A percentile compares a stretch with the other conserved stretches of the same genome.
Conservation (phyloP, 192 early-diverging fungal species). For the Glomus cerebriforme region DNA sequence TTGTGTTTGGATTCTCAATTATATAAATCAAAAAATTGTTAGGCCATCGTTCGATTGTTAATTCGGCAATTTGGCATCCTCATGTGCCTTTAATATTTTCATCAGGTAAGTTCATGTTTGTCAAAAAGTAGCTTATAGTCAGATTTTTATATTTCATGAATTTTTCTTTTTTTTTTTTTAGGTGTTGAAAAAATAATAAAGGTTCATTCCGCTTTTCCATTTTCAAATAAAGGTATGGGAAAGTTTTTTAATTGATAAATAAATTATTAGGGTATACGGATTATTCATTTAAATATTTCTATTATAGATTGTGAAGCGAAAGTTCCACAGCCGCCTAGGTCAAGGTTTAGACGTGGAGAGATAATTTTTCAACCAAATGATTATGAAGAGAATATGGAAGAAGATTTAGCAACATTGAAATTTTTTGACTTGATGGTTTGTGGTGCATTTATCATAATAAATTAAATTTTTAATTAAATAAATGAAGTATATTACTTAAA, state of each 20-base stretch:
- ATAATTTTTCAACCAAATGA: neutral
- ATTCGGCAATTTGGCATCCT: neutral
- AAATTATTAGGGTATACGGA: neutral
- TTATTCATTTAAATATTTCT: neutral
- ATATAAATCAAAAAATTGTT: neutral
- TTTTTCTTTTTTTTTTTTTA: too few species aligned
- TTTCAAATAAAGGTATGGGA: neutral
- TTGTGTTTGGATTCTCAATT: neutral
- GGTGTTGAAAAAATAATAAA: conserved; percentile 7
- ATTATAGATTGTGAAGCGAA: neutral
- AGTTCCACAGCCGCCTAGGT: neutral
- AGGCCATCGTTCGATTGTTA: conserved; percentile 1
- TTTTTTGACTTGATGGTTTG: neutral
- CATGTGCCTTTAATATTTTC: conserved; percentile 1
- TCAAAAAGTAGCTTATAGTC: neutral
- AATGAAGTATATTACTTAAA: neutral
- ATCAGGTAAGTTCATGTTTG: neutral
- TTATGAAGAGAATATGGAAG: neutral
- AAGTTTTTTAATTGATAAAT: neutral
- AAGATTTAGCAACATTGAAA: neutral
- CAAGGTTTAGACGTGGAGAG: neutral
- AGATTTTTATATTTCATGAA: neutral
- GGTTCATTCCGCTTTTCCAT: conserved; percentile 5
- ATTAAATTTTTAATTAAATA: neutral
- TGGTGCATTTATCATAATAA: neutral